Conservation (phyloP, 208 protist genomes). For the Spongospora subterranea region DNA sequence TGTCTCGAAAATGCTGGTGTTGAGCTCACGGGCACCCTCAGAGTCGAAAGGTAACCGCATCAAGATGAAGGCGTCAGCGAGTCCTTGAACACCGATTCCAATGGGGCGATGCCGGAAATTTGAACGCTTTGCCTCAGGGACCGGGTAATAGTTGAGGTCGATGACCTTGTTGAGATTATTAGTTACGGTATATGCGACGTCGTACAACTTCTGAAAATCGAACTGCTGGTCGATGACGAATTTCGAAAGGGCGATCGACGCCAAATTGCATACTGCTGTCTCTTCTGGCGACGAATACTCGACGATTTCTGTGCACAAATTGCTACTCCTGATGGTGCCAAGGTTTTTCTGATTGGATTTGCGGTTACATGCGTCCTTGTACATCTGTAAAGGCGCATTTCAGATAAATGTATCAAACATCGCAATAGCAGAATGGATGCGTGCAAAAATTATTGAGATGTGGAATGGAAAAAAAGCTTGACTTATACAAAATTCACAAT, state of each 20-base stretch:
- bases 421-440: neutral
- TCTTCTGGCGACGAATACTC: slow-evolving; percentile 96
- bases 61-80: slow-evolving; percentile 95
- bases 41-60: slow-evolving; percentile 92
- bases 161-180: slow-evolving; percentile 98
- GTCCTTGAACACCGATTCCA: slow-evolving; percentile 96
- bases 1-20: slow-evolving; percentile 98
- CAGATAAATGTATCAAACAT: too few relatives aligned
- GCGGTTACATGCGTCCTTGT: slow-evolving; percentile 93
- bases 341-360: slow-evolving; percentile 99
- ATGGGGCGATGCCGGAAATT: slow-evolving; percentile 97
- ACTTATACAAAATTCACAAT: too few relatives aligned
- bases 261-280: slow-evolving; percentile 97
- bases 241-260: slow-evolving; percentile 94
- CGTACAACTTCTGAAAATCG: slow-evolving; percentile 66
- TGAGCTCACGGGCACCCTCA: slow-evolving; percentile 86
- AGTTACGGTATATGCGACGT: slow-evolving; percentile 82
- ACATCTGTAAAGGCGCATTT: slow-evolving; percentile 12
- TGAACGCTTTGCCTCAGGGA: slow-evolving; percentile 87
- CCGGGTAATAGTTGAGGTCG: slow-evolving; percentile 97
- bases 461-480: neutral
- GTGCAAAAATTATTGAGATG: neutral
- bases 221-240: slow-evolving; percentile 79
- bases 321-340: slow-evolving; percentile 97
- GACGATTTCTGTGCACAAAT: slow-evolving; percentile 99